Evolutionary conservation across 2,329 filamentous ascomycete species (phyloP), one percentile per base, ranked within the genome.

Genomic region (Cercospora beticola): DNA sequence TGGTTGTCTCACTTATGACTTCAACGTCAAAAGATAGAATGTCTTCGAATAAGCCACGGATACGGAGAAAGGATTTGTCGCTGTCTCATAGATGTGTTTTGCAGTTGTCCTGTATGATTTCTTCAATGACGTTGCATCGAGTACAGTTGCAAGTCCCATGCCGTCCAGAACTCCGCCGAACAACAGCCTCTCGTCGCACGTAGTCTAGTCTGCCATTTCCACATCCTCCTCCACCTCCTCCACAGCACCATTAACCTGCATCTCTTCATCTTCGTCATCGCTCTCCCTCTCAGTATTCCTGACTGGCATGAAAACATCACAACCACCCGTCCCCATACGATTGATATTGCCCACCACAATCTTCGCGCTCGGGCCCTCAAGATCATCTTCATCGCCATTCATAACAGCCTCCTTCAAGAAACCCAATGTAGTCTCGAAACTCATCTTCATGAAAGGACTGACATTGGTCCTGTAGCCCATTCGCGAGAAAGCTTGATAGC

Each of bases 391-490:
- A 80, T 98, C 95, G 61, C 92, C 90, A 76, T 97, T 93, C 67
- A 96, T 83, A 28, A 97, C 90, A 1, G 95, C 94, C 78, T 98
- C 95, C 80, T 92, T 94, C 76, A 99, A 85, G 84, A 97, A 97
- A 0, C 91, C 90, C 46, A 98, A 87, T 2, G 95, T 99, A 4
- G 95, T 99, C 86, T 99, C 95, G 82, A 98, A 99, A 80, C 92
- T 97, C 94, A 98, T 98, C 86, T 98, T 98, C 82, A 95, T 94
- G 75, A 99, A 94, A 0, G 95, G 93, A 73, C 90, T 94, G 30
- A 94, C 90, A 76, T 92, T 94, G 72, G 92, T 89, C 77, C 89
- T 89, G 69, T 99, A 84, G 0, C 94, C 95, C 78, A 92, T 96
- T 60, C 95, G 91, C 81, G 92, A 97, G 83, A 99, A 99, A 0